phyloP scores from a whole-genome alignment of 2,329 filamentous ascomycete genomes.

The Alternaria brassicicola region DNA sequence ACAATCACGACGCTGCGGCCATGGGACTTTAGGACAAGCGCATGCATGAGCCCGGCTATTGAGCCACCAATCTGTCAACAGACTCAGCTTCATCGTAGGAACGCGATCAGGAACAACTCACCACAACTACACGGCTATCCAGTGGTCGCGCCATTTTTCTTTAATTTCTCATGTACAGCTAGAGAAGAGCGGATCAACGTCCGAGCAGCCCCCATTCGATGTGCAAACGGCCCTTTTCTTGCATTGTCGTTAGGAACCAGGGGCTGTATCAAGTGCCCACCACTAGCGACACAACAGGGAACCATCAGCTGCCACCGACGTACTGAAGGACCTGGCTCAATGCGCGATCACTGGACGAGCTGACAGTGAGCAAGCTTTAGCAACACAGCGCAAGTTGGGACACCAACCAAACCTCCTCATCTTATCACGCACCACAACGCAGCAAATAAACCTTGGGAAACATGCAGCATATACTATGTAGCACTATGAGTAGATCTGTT shows the following conservation, averaged over 20 bases:
- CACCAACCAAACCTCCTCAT: too few relatives aligned
- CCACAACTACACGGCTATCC: constrained; percentile 1
- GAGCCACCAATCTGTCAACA: constrained; percentile 21
- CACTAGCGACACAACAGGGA: neutral
- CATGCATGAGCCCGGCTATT: constrained; percentile 29
- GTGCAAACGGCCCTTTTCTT: neutral
- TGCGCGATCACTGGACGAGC: neutral
- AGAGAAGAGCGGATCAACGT: neutral
- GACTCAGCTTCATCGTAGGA: neutral
- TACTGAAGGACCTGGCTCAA: neutral
- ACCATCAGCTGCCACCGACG: neutral
- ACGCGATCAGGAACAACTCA: neutral
- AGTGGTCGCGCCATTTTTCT: neutral
- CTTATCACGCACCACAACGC: too few relatives aligned
- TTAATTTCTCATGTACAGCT: neutral
- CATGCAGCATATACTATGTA: too few relatives aligned
- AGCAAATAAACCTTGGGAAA: too few relatives aligned
- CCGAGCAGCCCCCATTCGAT: neutral
- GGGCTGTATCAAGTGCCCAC: neutral
- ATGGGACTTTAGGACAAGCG: constrained; percentile 23
- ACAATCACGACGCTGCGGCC: constrained; percentile 22
- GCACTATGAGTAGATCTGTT: too few relatives aligned
- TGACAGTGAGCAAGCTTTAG: too few relatives aligned
- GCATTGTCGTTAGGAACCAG: neutral
- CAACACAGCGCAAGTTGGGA: too few relatives aligned